Conservation (phyloP, 2,329 filamentous ascomycete species). For the Byssochlamys sp. region DNA sequence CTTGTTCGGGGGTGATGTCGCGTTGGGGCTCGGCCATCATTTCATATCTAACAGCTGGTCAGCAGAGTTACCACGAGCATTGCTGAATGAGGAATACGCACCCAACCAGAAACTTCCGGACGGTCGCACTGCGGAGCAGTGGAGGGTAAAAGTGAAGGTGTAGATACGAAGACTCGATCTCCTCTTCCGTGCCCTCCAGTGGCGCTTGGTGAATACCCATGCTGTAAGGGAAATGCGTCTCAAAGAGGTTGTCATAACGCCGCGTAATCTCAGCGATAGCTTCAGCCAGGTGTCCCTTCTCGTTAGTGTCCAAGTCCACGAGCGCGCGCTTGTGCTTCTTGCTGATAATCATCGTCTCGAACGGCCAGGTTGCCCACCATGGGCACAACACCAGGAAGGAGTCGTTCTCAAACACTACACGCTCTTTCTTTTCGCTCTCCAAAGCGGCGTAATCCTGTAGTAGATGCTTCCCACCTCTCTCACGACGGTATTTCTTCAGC, state of each 20-base stretch:
- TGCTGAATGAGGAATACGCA: conserved; percentile 21
- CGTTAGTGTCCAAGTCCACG: conserved; percentile 64
- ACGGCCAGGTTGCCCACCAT: conserved; percentile 98
- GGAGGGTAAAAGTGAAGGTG: conserved; percentile 98
- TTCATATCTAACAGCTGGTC: conserved; percentile 55
- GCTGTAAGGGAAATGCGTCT: conserved; percentile 93
- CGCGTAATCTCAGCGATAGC: conserved; percentile 78
- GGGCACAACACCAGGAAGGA: conserved; percentile 80
- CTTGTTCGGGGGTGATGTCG: conserved; percentile 95
- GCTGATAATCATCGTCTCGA: conserved; percentile 81
- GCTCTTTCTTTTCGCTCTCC: conserved; percentile 70
- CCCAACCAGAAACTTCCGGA: conserved; percentile 91
- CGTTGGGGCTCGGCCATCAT: conserved; percentile 95
- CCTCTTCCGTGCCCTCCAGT: conserved; percentile 67
- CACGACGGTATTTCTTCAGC: conserved; percentile 64
- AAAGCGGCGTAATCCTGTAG: conserved; percentile 78
- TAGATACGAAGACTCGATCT: conserved; percentile 78
- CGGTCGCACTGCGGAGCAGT: conserved; percentile 79
- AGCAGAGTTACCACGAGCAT: conserved; percentile 1
- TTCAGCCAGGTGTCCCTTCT: conserved; percentile 68
- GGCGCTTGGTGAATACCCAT: conserved; percentile 96
- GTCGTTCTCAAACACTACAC: conserved; percentile 79
- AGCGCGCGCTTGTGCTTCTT: conserved; percentile 76
- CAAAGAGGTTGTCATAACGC: conserved; percentile 92
- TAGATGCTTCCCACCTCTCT: conserved; percentile 65